Evolutionary conservation across 495 filamentous ascomycete genomes (phyloP), one percentile per base, ranked within the genome.

Genomic region (Pseudoneurospora amorphoporcata): DNA sequence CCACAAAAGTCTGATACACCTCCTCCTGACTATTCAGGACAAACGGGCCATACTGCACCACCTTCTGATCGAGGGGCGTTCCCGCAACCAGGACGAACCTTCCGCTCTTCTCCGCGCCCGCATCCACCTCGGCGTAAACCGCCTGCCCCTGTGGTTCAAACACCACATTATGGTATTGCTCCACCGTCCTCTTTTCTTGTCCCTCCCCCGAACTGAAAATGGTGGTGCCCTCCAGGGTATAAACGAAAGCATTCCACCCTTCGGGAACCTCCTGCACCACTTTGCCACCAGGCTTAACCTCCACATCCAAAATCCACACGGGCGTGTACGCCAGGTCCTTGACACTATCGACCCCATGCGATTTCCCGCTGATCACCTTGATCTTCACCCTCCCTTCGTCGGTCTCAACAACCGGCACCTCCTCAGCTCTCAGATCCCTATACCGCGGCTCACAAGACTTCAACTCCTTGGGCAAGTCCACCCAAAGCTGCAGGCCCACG

Each of bases 11-110:
- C 84, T 98, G 89, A 75, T 94, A 92, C 45, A 99, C 93, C 79
- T 95, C 89, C 76, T 97, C 93, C 77, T 93, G 86, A 12, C 87
- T 87, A 42, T 86, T 97, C 73, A 97, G 77, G 16, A 99, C 95
- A 79, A 99, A 99, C 3, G 95, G 95, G 0, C 95, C 95, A 79
- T 99, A 97, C 86, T 99, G 95, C 37, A 98, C 92, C 29, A 99
- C 91, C 70, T 92, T 90, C 81, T 99, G 95, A 78, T 98, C 90
- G 16, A 98, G 86, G 17, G 94, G 92, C 76, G 93, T 87, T 2
- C 95, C 95, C 0, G 94, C 92, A 42, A 97, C 85, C 45, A 98
- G 83, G 5, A 98, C 86, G 77, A 97, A 92, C 40, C 90, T 85
- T 1, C 87, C 85, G 69, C 88, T 87, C 72, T 87, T 84, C 74